Evolutionary conservation across 2,329 filamentous ascomycete species (phyloP).

Genomic region (Sclerotinia borealis): DNA sequence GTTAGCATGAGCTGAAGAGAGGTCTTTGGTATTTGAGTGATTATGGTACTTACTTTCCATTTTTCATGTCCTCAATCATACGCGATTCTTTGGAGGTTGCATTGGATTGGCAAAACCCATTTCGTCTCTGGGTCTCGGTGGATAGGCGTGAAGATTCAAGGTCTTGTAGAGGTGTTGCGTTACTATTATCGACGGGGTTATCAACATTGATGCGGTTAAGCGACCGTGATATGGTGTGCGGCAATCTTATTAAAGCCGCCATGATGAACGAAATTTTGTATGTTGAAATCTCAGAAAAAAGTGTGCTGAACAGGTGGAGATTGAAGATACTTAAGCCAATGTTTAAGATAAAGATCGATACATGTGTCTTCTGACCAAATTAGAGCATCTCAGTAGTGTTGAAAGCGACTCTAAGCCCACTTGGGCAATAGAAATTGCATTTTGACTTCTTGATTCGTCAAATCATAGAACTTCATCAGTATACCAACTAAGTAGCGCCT

Average conservation of each 20-base stretch:
- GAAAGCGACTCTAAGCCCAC: not conserved
- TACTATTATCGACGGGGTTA: not conserved
- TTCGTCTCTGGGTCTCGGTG: conserved; percentile 6
- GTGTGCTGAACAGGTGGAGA: no score
- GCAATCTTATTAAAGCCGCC: not conserved
- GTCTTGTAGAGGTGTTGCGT: not conserved
- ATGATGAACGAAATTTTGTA: not conserved
- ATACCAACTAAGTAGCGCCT: not conserved
- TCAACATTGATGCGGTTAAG: not conserved
- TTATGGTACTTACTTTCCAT: conserved; percentile 10
- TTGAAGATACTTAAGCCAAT: not conserved
- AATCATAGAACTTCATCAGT: no score
- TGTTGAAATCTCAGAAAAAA: not conserved
- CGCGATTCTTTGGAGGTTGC: not conserved
- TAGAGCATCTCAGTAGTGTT: not conserved
- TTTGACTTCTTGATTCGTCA: not conserved
- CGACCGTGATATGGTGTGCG: not conserved
- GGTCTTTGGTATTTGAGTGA: not conserved
- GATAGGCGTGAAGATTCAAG: conserved; percentile 3
- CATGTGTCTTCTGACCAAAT: not conserved
- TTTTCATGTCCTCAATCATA: conserved; percentile 16
- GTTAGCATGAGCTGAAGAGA: not conserved
- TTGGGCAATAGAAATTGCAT: not conserved
- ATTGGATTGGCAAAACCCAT: conserved; percentile 9
- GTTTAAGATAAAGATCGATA: not conserved